These are phyloP conservation scores for Arabidopsis arenosa DNA, from an alignment of 345 rosid species.

Conservation along the genomic window DNA sequence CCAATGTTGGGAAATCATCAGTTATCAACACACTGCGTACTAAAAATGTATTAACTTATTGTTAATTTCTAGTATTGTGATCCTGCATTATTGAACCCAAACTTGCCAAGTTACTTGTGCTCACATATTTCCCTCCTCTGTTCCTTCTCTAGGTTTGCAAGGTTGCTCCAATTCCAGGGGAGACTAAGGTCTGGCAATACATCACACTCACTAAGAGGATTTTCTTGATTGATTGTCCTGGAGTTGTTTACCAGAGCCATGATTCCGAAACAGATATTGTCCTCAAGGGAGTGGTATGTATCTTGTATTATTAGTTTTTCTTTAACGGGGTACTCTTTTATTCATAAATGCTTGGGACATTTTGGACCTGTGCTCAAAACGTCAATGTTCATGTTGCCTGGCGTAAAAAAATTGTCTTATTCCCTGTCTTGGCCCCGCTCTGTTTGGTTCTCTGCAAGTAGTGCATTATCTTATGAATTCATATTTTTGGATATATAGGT, in stretches of 20 bases:
- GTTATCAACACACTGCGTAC: constrained; percentile 94
- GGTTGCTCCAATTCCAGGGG: constrained; percentile 99
- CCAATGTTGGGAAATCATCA: constrained; percentile 97
- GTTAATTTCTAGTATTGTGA: neutral
- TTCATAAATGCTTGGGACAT: neutral
- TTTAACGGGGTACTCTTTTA: neutral
- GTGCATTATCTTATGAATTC: neutral
- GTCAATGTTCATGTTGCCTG: neutral
- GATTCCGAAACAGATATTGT: constrained; percentile 94
- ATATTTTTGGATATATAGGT: constrained; percentile 51
- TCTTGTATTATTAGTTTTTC: neutral
- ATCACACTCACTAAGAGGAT: constrained; percentile 93
- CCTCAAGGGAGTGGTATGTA: constrained; percentile 92
- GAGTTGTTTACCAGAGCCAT: constrained; percentile 90
- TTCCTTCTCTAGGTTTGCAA: constrained; percentile 73
- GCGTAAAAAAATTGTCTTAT: neutral
- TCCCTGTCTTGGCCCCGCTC: neutral
- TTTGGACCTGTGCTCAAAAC: neutral
- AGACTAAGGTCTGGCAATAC: constrained; percentile 98
- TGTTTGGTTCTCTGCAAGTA: constrained; percentile 11
- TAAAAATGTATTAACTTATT: constrained; percentile 62
- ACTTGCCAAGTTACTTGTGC: neutral
- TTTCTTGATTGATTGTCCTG: constrained; percentile 95
- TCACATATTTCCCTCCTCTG: neutral
- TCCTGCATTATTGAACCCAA: neutral